Conservation (phyloP, 2,329 filamentous ascomycete species). For the Alternaria novae-zelandiae region DNA sequence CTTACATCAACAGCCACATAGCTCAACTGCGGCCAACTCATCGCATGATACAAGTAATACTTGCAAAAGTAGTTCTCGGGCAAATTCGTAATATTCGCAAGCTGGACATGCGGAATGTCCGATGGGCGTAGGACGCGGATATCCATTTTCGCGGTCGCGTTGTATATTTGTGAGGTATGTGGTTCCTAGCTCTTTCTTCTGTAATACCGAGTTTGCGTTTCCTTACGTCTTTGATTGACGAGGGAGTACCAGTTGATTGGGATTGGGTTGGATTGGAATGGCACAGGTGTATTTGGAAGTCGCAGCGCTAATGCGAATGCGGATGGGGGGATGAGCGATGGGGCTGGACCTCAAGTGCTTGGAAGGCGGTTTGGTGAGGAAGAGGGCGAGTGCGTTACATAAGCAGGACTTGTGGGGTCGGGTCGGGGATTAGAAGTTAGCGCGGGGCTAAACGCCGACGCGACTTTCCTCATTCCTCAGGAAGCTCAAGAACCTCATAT, state of each 20-base stretch:
- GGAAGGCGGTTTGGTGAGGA: conserved; percentile 1
- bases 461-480: neutral
- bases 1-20: conserved; percentile 88
- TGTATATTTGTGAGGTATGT: neutral
- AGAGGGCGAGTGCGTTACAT: conserved; percentile 17
- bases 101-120: conserved; percentile 91
- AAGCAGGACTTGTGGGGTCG: conserved; percentile 9
- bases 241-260: neutral
- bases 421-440: conserved; percentile 8
- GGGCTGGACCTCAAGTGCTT: no score
- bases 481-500: neutral
- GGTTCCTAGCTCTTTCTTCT: neutral
- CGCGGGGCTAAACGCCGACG: conserved; percentile 1
- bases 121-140: conserved; percentile 84
- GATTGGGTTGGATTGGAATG: neutral
- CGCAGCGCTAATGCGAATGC: conserved; percentile 6
- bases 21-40: conserved; percentile 96
- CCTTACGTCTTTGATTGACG: neutral
- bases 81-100: conserved; percentile 98
- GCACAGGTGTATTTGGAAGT: neutral
- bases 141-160: conserved; percentile 66
- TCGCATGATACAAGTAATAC: conserved; percentile 99
- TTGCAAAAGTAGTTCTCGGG: conserved; percentile 99
- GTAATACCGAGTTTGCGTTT: neutral
- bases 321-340: neutral